Percentiles rank a stretch among this genome's conserved stretches.
phyloP scores from a whole-genome alignment of 2,329 filamentous ascomycete species.

The Fusarium compactum region DNA sequence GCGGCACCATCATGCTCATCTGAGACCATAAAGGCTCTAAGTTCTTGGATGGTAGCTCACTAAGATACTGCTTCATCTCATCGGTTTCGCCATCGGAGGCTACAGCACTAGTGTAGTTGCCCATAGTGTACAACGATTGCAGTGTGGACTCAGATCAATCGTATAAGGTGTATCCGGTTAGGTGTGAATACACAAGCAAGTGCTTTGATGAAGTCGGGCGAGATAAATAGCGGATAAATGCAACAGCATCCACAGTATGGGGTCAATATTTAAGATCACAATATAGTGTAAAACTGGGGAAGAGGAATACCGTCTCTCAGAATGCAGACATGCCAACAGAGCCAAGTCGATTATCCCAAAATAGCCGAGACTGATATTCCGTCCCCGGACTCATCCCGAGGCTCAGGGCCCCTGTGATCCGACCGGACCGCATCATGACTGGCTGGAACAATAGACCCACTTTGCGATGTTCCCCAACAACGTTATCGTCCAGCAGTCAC shows the following conservation, averaged over 20 bases:
- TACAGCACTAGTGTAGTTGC: constrained; percentile 14
- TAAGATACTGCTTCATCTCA: constrained; percentile 49
- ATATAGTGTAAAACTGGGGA: neutral
- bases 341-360: neutral
- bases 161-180: too few species aligned
- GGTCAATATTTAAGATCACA: too few species aligned
- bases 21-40: constrained; percentile 62
- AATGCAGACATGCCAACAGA: neutral
- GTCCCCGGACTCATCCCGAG: neutral
- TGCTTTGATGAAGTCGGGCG: neutral
- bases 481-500: neutral
- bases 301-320: neutral
- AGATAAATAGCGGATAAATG: neutral
- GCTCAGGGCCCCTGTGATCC: constrained; percentile 19
- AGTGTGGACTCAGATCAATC: too few species aligned
- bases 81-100: constrained; percentile 30
- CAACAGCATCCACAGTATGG: neutral
- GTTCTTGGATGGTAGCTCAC: constrained; percentile 48
- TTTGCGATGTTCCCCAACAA: neutral
- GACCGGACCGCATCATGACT: constrained; percentile 40
- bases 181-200: too few species aligned
- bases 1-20: constrained; percentile 61
- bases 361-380: constrained; percentile 4
- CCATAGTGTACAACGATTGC: constrained; percentile 13
- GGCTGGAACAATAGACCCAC: constrained; percentile 1